phyloP scores from a whole-genome alignment of 2,329 filamentous ascomycete genomes.

The Knoxdaviesia capensis region DNA sequence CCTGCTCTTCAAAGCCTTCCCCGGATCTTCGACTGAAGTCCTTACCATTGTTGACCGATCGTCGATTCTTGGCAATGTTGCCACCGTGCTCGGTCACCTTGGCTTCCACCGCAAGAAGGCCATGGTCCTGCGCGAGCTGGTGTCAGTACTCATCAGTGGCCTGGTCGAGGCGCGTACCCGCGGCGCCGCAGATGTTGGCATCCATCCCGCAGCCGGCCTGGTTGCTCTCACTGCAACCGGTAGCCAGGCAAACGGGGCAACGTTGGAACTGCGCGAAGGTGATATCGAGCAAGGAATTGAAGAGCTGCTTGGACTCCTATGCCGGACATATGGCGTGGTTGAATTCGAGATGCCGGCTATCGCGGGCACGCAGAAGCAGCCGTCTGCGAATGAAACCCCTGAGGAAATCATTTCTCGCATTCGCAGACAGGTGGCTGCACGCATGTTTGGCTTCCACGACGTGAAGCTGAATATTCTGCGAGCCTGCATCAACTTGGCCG shows the following conservation, averaged over 20 bases:
- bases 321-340: constrained; percentile 44
- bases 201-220: constrained; percentile 80
- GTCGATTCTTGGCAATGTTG: constrained; percentile 66
- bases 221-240: constrained; percentile 46
- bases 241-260: constrained; percentile 18
- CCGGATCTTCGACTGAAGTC: constrained; percentile 41
- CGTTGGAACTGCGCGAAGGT: constrained; percentile 39
- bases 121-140: constrained; percentile 68
- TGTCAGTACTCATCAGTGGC: constrained; percentile 64
- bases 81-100: constrained; percentile 61
- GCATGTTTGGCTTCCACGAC: constrained; percentile 56
- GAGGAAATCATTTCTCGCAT: constrained; percentile 37
- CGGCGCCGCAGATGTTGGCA: constrained; percentile 86
- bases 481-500: constrained; percentile 82
- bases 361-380: constrained; percentile 8
- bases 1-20: constrained; percentile 50
- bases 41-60: constrained; percentile 58
- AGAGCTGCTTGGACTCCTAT: constrained; percentile 37
- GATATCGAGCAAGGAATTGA: constrained; percentile 49
- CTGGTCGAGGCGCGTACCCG: constrained; percentile 80
- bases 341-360: constrained; percentile 18
- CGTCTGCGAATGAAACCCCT: constrained; percentile 20
- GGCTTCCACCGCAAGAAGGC: constrained; percentile 79
- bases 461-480: constrained; percentile 75
- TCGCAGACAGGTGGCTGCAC: constrained; percentile 31